Conservation (phyloP, 805 yeast genomes). For the Tetrapisispora fleetii region DNA sequence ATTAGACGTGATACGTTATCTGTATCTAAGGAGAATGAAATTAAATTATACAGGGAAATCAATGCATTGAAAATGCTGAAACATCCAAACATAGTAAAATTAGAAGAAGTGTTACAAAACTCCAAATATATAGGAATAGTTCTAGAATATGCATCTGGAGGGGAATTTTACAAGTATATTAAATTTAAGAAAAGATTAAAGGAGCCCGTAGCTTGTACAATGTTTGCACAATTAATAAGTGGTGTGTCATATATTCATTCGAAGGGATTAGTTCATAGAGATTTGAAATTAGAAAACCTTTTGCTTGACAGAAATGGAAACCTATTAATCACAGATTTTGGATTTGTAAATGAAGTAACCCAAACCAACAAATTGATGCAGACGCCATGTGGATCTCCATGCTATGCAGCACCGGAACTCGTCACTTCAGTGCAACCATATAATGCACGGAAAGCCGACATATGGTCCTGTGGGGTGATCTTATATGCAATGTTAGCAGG, state of each 20-base stretch:
- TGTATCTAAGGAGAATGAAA: slow-evolving; percentile 72
- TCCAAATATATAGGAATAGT: slow-evolving; percentile 95
- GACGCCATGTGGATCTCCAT: slow-evolving; percentile 95
- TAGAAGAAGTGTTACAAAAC: slow-evolving; percentile 88
- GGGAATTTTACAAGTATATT: slow-evolving; percentile 91
- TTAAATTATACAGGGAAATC: slow-evolving; percentile 86
- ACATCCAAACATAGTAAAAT: slow-evolving; percentile 88
- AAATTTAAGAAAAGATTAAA: slow-evolving; percentile 76
- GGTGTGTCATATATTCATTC: slow-evolving; percentile 93
- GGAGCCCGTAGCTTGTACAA: slow-evolving; percentile 73
- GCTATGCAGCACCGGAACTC: slow-evolving; percentile 97
- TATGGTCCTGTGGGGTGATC: slow-evolving; percentile 95
- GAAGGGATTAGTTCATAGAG: slow-evolving; percentile 84
- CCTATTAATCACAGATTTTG: slow-evolving; percentile 82
- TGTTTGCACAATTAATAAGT: slow-evolving; percentile 87
- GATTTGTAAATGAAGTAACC: slow-evolving; percentile 78
- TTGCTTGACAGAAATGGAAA: slow-evolving; percentile 79
- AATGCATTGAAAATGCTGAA: slow-evolving; percentile 75
- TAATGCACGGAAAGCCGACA: slow-evolving; percentile 88
- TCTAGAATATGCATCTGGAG: slow-evolving; percentile 93
- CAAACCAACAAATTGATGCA: slow-evolving; percentile 68
- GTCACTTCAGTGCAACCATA: slow-evolving; percentile 87
- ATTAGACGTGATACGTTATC: slow-evolving; percentile 71
- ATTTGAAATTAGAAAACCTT: slow-evolving; percentile 80
- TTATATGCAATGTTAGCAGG: slow-evolving; percentile 96